phyloP scores from a whole-genome alignment of 345 rosid genomes.

The Aquilaria yunnanensis region DNA sequence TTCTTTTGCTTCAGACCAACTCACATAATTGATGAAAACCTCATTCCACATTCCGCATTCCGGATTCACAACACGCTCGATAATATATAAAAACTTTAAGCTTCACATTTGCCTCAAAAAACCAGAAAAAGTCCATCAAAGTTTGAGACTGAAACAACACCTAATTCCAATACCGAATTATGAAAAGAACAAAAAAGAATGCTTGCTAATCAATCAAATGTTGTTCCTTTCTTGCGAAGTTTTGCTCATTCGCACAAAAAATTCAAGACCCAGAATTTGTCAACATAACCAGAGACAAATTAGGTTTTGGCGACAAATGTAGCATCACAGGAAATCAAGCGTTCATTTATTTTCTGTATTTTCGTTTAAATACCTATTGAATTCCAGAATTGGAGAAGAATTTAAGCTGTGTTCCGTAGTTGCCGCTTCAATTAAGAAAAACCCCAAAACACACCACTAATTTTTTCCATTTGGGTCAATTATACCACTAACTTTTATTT shows the following conservation, averaged over 20 bases:
- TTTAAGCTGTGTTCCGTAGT: slow-evolving; percentile 38
- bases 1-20: slow-evolving; percentile 30
- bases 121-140: not conserved
- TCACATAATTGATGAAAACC: not conserved
- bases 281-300: slow-evolving; percentile 25
- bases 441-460: too few relatives aligned
- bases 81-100: too few relatives aligned
- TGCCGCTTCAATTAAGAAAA: slow-evolving; percentile 11
- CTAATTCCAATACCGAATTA: not conserved
- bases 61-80: not conserved
- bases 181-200: not conserved
- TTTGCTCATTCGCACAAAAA: slow-evolving; percentile 14
- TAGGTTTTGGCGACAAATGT: slow-evolving; percentile 26
- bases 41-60: slow-evolving; percentile 14
- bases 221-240: not conserved
- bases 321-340: not conserved
- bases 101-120: not conserved
- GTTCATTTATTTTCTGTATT: too few relatives aligned
- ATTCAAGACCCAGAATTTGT: slow-evolving; percentile 27
- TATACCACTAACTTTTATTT: not conserved
- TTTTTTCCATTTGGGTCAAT: too few relatives aligned
- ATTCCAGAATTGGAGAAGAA: slow-evolving; percentile 38
- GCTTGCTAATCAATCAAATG: slow-evolving; percentile 7
- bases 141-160: not conserved
- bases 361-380: slow-evolving; percentile 27